Base-by-base conservation (phyloP, 2,329 filamentous ascomycete genomes). In the Metarhizium robertsii region DNA sequence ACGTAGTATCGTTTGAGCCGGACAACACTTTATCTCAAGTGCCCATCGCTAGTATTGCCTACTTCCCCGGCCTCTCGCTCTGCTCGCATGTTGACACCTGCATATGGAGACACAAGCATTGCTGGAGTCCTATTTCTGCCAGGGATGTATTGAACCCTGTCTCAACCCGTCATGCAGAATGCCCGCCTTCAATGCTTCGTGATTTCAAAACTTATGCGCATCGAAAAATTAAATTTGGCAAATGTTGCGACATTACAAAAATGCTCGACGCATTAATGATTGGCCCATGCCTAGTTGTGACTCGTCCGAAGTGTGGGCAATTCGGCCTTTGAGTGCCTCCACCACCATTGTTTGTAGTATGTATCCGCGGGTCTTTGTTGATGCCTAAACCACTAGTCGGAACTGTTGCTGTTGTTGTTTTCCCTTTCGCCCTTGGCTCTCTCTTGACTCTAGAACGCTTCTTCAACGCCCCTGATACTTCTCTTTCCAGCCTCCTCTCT, bases 401-500 rank as follows among this genome's bases (percentile, higher is more conserved):
- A 34, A 34, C 10, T 34, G 32, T 34, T 34, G 32, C 10, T 8
- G 32, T 34, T 8, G 32, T 34, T 34, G 32, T 11, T 34, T 7
- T 34, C 10, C 7, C 6, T 7, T 34, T 34, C 10, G 32, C 6
- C 32, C 32, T 11, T 34, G 32, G 7, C 32, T 34, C 32, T 16
- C 38, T 11, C 38, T 16, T 16, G 38, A 14, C 38, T 36, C 7
- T 8, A 20, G 10, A 25, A 50, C 13, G 3, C n/a, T 20, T 45
- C 14, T 11, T 58, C 52, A 70, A 74, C 77, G 71, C 72, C 82
- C 81, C 72, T 76, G 79, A 73, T 74, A 79, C 71, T 69, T 81
- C 75, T 73, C 85, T 72, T 66, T 88, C 88, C 77, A 87, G 66
- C 77, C 87, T 61, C 90, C 90, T 69, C 81, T 83, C 66, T 84